Base-by-base conservation (phyloP, 2,329 filamentous ascomycete species). In the Alternaria sp. region DNA sequence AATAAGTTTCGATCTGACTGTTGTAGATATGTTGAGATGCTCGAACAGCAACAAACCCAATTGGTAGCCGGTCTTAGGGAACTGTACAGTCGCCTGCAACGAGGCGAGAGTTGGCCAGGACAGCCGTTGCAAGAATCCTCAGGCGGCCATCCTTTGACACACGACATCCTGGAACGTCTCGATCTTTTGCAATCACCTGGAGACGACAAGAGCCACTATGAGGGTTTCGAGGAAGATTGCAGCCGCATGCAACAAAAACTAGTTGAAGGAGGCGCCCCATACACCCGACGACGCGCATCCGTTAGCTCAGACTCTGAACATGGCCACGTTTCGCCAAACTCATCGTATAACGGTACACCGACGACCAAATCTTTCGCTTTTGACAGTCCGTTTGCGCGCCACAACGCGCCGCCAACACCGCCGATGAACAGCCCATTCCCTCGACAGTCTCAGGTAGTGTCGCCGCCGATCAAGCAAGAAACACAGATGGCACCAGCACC, bases 41-140 rank as follows among this genome's bases (percentile, higher is more conserved):
- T 90, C 54, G 88, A 90, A 72, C 87, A 89, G 72, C 88, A 90
- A 81, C 88, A 90, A 76, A 77, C 81, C 19, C 88, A 89, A 79
- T 82, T 90, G 6, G 87, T 90, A 28, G 80, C 85, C 57, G 88
- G 86, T 46, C 82, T 90, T 6, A 86, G 88, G 73, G 86, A 88
- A 75, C 80, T 89, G 49, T 90, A 90, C 76, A 83, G 81, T 66
- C 83, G 86, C 56, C 74, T 85, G 30, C 79, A 82, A 30, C 81
- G 81, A 44, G 85, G 85, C 46, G 82, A 87, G 65, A 82, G 82
- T 45, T 90, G 88, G 88, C 82, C 82, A 11, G 87, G 87, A 36
- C 77, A 83, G 13, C 81, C 82, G 13, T 75, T 90, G 61, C 83
- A 83, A 67, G 84, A 86, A 67, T 70, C 80, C 45, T 84, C 84